phyloP scores from a whole-genome alignment of 306 rosid species.

The Castanopsis chinensis region DNA sequence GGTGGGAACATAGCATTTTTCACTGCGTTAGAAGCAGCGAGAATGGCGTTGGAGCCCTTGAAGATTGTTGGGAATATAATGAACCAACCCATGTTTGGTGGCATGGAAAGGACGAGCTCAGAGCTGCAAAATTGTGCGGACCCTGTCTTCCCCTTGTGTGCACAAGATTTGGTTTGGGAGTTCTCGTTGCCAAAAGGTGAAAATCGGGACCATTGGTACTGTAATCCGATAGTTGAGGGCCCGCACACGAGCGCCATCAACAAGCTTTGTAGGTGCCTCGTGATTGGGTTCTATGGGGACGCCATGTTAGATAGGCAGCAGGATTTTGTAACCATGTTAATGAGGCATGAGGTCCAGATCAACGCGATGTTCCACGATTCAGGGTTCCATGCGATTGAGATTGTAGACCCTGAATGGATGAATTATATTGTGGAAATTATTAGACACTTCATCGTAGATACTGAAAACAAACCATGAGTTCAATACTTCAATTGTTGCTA shows the following conservation, averaged over 20 bases:
- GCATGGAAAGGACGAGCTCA: constrained; percentile 42
- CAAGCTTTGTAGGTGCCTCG: constrained; percentile 38
- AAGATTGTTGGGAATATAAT: constrained; percentile 48
- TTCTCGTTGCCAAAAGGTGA: constrained; percentile 44
- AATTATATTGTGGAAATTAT: constrained; percentile 32
- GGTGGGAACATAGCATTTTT: constrained; percentile 65
- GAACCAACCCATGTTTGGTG: constrained; percentile 81
- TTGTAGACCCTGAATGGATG: constrained; percentile 41
- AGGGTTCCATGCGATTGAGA: constrained; percentile 63
- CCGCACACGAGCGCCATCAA: constrained; percentile 30
- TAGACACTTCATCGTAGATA: constrained; percentile 39
- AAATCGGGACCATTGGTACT: constrained; percentile 56
- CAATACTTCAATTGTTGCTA: too few species aligned
- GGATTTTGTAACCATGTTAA: constrained; percentile 56
- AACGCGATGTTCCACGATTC: constrained; percentile 47
- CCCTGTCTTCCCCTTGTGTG: constrained; percentile 50
- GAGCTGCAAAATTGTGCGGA: constrained; percentile 54
- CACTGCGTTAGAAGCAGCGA: background rate
- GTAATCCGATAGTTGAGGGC: constrained; percentile 56
- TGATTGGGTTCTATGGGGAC: constrained; percentile 65
- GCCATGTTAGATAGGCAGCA: constrained; percentile 61
- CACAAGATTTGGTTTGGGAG: constrained; percentile 59
- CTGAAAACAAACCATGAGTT: too few species aligned
- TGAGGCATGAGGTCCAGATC: constrained; percentile 48
- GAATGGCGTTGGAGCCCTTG: constrained; percentile 31